phyloP scores from a whole-genome alignment of 768 basidiomycete species.

The Pleurotus tuber-regium region DNA sequence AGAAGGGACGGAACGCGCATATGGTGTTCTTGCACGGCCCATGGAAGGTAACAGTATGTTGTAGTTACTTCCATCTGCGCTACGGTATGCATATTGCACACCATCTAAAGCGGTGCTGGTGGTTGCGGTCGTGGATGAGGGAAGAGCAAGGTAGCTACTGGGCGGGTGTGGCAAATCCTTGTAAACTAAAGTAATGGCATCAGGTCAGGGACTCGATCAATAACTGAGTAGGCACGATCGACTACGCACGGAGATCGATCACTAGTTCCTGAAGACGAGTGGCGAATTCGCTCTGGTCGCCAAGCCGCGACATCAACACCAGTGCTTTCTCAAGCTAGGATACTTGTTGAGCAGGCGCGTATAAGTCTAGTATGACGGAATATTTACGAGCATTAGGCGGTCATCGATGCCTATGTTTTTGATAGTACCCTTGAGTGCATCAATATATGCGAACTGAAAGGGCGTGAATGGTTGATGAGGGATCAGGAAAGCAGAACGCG shows the following conservation, averaged over 20 bases:
- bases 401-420: slow-evolving; percentile 49
- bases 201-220: slow-evolving; percentile 14
- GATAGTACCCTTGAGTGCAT: slow-evolving; percentile 41
- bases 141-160: slow-evolving; percentile 41
- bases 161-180: slow-evolving; percentile 81
- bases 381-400: slow-evolving; percentile 54
- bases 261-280: slow-evolving; percentile 44
- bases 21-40: slow-evolving; percentile 61
- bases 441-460: slow-evolving; percentile 43
- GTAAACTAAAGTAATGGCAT: slow-evolving; percentile 48
- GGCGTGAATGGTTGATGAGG: not conserved
- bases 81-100: slow-evolving; percentile 51
- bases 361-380: not conserved
- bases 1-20: slow-evolving; percentile 64
- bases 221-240: slow-evolving; percentile 9
- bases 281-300: slow-evolving; percentile 26
- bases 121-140: slow-evolving; percentile 16
- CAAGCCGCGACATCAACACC: slow-evolving; percentile 53
- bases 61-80: slow-evolving; percentile 61
- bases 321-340: slow-evolving; percentile 64
- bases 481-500: slow-evolving; percentile 6
- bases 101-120: slow-evolving; percentile 16
- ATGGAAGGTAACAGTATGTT: slow-evolving; percentile 51
- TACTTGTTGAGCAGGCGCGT: slow-evolving; percentile 10
- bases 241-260: slow-evolving; percentile 57